Base-by-base conservation (phyloP, 495 filamentous ascomycete species). In the Penicillium argentinense region DNA sequence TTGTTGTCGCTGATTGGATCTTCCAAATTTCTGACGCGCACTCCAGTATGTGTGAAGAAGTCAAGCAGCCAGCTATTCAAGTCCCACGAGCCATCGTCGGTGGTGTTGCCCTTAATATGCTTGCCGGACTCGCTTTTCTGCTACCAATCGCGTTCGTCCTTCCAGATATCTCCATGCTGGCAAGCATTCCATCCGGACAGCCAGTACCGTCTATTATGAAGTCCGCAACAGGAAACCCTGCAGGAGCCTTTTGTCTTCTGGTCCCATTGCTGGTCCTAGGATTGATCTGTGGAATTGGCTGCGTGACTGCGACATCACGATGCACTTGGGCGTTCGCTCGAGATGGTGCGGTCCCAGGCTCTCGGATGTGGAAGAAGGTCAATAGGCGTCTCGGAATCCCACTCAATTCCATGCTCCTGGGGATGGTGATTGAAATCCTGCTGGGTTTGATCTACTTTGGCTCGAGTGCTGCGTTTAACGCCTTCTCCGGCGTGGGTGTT, bases 51-150 rank as follows among this genome's bases (percentile, higher is more conserved):
- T 73, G 70, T 16, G 59, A 62, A 56, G 84, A 87, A 60, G 84
- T 87, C 22, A 82, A 18, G 3, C 33, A 83, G 16, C 77, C 84
- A 3, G 60, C 77, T n/a, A 56, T 77, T 5, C 76, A 79, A 57
- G 84, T 79, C 0, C 84, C 84, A 11, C 72, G 72, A 28, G 81
- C 84, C 39, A 85, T 88, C 72, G 69, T 87, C 19, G 72, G 69
- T 19, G 79, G 75, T 29, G 77, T 86, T 24, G 64, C 66, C 2
- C 81, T 85, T 25, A 83, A 82, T 12, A 69, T 75, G 32, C 58
- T 75, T 13, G 83, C 82, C 2, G 84, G 83, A 4, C 74, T 87
- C 40, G 54, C 80, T 34, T 85, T 85, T 53, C 62, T 86, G 21
- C 58, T 78, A 4, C 73, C 77, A 4, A 67, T 85, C 3, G 61